These are phyloP conservation scores for Malbranchea cinnamomea DNA, from an alignment of 2,329 filamentous ascomycete species.

Conservation along the genomic window DNA sequence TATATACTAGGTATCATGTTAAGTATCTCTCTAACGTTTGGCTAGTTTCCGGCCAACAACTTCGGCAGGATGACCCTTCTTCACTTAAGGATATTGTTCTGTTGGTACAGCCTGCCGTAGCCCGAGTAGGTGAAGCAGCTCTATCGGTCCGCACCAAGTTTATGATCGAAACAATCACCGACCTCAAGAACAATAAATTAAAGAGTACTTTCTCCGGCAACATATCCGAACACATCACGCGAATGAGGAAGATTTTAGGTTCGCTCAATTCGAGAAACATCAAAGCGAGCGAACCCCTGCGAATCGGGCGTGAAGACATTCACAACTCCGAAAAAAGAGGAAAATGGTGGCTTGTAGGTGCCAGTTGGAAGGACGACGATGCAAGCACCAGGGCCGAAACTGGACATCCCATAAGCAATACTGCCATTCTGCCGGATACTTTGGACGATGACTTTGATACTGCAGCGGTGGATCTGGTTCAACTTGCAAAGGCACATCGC, in stretches of 20 bases:
- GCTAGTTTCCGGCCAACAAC: constrained; percentile 55
- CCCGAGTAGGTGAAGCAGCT: constrained; percentile 50
- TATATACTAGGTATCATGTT: no score
- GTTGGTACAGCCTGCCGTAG: constrained; percentile 57
- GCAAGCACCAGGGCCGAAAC: constrained; percentile 6
- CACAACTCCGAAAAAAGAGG: constrained; percentile 70
- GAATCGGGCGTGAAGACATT: constrained; percentile 69
- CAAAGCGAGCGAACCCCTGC: constrained; percentile 66
- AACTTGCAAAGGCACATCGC: constrained; percentile 63
- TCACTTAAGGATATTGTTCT: constrained; percentile 78
- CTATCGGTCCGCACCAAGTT: constrained; percentile 83
- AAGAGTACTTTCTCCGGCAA: constrained; percentile 61
- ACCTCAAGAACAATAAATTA: constrained; percentile 84
- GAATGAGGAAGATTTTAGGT: constrained; percentile 79
- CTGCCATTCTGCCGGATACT: constrained; percentile 5
- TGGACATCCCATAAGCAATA: background rate
- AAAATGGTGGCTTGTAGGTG: constrained; percentile 97
- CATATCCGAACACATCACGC: constrained; percentile 63
- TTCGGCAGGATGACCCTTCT: constrained; percentile 78
- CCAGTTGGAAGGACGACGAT: constrained; percentile 53
- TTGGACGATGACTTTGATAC: constrained; percentile 27
- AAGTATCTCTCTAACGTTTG: constrained; percentile 1
- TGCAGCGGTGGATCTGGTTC: constrained; percentile 46
- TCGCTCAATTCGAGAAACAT: constrained; percentile 50
- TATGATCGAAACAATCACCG: constrained; percentile 93